These are phyloP conservation scores for Trichothecium sympodiale DNA, from an alignment of 2,329 filamentous ascomycete genomes.

Conservation along the genomic window DNA sequence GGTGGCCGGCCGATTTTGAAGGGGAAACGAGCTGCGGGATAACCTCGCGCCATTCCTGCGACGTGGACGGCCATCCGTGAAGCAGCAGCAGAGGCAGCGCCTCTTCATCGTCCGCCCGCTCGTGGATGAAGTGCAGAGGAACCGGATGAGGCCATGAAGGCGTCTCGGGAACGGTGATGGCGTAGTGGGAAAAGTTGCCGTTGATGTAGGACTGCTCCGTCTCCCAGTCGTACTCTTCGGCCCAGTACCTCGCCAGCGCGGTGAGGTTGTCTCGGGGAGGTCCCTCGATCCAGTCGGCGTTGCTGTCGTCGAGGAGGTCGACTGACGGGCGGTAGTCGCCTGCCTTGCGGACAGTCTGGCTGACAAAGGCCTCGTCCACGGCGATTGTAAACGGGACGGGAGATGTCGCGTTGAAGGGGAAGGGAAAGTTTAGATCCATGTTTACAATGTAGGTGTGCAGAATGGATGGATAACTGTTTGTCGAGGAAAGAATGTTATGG, in stretches of 20 bases:
- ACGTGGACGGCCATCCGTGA: constrained; percentile 7
- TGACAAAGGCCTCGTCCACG: constrained; percentile 2
- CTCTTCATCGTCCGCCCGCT: constrained; percentile 3
- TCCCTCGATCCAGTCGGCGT: constrained; percentile 4
- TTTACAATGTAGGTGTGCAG: too few relatives aligned
- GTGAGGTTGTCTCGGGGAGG: constrained; percentile 2
- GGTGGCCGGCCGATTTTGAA: not conserved
- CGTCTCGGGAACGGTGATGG: constrained; percentile 1
- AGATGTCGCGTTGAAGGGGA: not conserved
- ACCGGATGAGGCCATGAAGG: not conserved
- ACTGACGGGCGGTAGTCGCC: constrained; percentile 2
- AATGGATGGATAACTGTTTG: too few relatives aligned
- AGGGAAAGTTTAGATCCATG: not conserved
- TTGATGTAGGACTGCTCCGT: constrained; percentile 3
- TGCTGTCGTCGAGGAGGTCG: constrained; percentile 2
- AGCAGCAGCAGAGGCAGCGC: constrained; percentile 6
- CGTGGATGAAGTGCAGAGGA: constrained; percentile 6
- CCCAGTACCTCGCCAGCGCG: constrained; percentile 4
- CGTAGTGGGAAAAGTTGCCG: constrained; percentile 4
- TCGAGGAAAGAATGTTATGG: too few relatives aligned
- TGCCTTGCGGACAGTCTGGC: constrained; percentile 1
- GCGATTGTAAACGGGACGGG: constrained; percentile 3
- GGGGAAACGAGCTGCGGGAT: constrained; percentile 1
- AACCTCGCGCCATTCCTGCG: constrained; percentile 1
- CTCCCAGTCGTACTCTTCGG: constrained; percentile 4